These are phyloP conservation scores for Septoria linicola DNA, from an alignment of 2,329 filamentous ascomycete genomes.

Conservation along the genomic window DNA sequence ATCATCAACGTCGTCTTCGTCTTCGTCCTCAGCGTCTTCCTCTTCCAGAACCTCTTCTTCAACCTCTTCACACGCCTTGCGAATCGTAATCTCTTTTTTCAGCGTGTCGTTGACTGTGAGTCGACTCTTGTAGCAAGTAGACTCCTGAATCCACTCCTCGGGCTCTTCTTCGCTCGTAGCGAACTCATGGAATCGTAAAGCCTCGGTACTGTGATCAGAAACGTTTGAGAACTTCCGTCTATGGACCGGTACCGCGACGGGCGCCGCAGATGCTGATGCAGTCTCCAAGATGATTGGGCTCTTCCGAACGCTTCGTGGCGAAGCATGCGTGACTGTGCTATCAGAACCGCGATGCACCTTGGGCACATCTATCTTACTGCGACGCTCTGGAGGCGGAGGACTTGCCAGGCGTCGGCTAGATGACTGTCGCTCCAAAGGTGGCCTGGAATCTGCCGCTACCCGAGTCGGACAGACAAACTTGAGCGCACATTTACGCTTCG, in stretches of 20 bases:
- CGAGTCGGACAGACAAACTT: slow-evolving; percentile 72
- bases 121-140: slow-evolving; percentile 62
- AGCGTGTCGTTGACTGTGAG: slow-evolving; percentile 89
- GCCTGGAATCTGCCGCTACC: slow-evolving; percentile 42
- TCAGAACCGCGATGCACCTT: slow-evolving; percentile 50
- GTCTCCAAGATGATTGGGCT: slow-evolving; percentile 27
- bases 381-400: slow-evolving; percentile 42
- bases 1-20: slow-evolving; percentile 46
- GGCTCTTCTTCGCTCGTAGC: slow-evolving; percentile 77
- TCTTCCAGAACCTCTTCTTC: slow-evolving; percentile 81
- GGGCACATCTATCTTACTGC: slow-evolving; percentile 13
- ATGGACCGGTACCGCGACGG: slow-evolving; percentile 37
- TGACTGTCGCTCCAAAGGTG: slow-evolving; percentile 29
- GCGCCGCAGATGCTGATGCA: slow-evolving; percentile 16
- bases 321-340: slow-evolving; percentile 51
- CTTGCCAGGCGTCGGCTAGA: slow-evolving; percentile 39
- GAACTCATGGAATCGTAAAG: slow-evolving; percentile 81
- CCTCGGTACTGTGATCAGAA: slow-evolving; percentile 51
- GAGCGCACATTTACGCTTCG: slow-evolving; percentile 61
- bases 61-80: slow-evolving; percentile 80
- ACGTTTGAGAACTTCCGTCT: slow-evolving; percentile 31
- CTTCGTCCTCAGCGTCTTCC: slow-evolving; percentile 47
- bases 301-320: slow-evolving; percentile 47
- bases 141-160: slow-evolving; percentile 86
- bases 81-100: slow-evolving; percentile 83